Conservation (phyloP, 2,329 filamentous ascomycete genomes). For the Phialocephala sp. region DNA sequence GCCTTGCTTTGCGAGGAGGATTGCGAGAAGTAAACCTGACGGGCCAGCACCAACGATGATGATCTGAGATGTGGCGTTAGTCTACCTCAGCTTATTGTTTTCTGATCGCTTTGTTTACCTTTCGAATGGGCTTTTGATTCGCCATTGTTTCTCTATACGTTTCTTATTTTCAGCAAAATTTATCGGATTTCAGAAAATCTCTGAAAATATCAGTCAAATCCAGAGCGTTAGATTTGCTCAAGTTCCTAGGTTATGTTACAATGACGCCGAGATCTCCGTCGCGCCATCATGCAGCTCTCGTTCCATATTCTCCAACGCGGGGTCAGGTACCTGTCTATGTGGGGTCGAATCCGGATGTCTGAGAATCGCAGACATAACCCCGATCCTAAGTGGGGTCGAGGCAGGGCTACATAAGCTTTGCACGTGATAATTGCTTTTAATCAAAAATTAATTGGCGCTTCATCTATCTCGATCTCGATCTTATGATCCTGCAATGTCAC, state of each 20-base stretch:
- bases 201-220: not conserved
- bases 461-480: not conserved
- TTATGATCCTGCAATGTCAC: not conserved
- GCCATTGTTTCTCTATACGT: conserved; percentile 3
- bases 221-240: not conserved
- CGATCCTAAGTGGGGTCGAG: conserved; percentile 11
- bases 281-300: not conserved
- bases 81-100: not conserved
- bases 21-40: conserved; percentile 53
- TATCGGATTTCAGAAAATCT: not conserved
- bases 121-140: conserved; percentile 14
- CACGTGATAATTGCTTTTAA: too few relatives aligned
- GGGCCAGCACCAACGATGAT: conserved; percentile 56
- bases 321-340: conserved; percentile 8
- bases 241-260: not conserved
- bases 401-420: not conserved
- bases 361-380: not conserved
- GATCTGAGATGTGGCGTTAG: conserved; percentile 37
- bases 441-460: not conserved
- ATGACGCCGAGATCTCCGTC: not conserved
- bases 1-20: conserved; percentile 59
- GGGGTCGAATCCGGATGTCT: not conserved
- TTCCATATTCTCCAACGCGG: conserved; percentile 7
- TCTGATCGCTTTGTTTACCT: not conserved
- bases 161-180: not conserved